A percentile compares a stretch with the other conserved stretches of the same genome.
Conservation (phyloP, 306 rosid genomes). For the Castanea mollissima region DNA sequence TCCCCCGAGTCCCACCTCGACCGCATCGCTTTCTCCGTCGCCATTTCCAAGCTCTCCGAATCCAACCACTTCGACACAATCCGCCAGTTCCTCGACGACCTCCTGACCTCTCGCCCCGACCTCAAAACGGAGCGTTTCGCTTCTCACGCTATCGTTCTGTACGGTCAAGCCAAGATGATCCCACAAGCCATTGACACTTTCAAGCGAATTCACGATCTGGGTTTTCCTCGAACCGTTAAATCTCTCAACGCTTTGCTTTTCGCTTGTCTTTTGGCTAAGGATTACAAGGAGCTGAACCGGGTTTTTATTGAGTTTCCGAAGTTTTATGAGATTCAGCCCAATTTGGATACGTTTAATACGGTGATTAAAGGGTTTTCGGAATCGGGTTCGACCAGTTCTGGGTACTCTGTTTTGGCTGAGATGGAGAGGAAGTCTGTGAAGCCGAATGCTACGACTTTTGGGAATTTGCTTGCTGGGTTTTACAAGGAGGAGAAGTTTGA, state of each 20-base stretch:
- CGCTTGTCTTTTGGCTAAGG: conserved; percentile 53
- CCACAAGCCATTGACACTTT: conserved; percentile 59
- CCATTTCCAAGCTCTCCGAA: conserved; percentile 55
- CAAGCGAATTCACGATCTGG: conserved; percentile 32
- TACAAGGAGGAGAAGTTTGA: conserved; percentile 63
- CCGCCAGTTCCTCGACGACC: conserved; percentile 50
- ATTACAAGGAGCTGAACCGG: conserved; percentile 55
- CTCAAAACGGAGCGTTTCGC: conserved; percentile 59
- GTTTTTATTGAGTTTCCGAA: conserved; percentile 64
- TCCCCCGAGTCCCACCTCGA: conserved; percentile 67
- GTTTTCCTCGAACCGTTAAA: conserved; percentile 44
- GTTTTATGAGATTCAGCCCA: conserved; percentile 44
- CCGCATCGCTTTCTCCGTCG: conserved; percentile 62
- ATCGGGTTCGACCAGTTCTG: conserved; percentile 56
- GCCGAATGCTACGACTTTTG: conserved; percentile 49
- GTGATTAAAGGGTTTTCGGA: conserved; percentile 62
- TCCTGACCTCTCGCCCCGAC: conserved; percentile 56
- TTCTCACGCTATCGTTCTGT: conserved; percentile 64
- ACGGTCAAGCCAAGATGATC: conserved; percentile 76
- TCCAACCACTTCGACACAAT: conserved; percentile 55
- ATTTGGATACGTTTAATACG: conserved; percentile 59
- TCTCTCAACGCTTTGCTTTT: conserved; percentile 65
- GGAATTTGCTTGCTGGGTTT: conserved; percentile 46
- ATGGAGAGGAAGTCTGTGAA: conserved; percentile 61
- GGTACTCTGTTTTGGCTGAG: conserved; percentile 61